These are phyloP conservation scores for Drechslerella dactyloides DNA, from an alignment of 2,329 filamentous ascomycete genomes.

Conservation along the genomic window DNA sequence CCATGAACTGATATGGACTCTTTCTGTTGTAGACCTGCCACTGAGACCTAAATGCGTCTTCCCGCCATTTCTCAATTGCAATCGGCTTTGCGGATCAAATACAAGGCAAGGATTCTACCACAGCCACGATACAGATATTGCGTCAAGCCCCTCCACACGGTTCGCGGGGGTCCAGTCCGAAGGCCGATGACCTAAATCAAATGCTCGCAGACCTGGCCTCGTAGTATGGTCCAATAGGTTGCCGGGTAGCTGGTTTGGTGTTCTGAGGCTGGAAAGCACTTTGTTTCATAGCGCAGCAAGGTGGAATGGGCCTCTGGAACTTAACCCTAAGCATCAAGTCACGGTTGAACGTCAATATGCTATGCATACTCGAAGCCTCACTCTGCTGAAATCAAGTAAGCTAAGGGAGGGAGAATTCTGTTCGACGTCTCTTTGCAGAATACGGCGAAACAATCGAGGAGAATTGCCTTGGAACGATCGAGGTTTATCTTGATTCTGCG, in stretches of 20 bases:
- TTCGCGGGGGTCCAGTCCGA: conserved; percentile 49
- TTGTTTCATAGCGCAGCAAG: conserved; percentile 36
- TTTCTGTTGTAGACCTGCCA: conserved; percentile 28
- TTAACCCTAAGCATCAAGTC: conserved; percentile 51
- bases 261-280: conserved; percentile 44
- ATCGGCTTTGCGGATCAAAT: conserved; percentile 37
- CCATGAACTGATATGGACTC: conserved; percentile 45
- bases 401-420: conserved; percentile 31
- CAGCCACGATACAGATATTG: conserved; percentile 25
- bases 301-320: conserved; percentile 48
- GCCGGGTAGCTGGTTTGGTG: conserved; percentile 28
- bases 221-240: conserved; percentile 42
- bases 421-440: conserved; percentile 21
- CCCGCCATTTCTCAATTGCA: conserved; percentile 14
- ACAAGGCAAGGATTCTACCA: conserved; percentile 35
- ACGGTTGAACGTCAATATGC: conserved; percentile 28
- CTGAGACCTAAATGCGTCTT: conserved; percentile 33
- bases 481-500: conserved; percentile 36
- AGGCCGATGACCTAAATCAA: conserved; percentile 17
- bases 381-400: conserved; percentile 20
- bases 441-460: conserved; percentile 16
- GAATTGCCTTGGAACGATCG: conserved; percentile 37
- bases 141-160: conserved; percentile 37
- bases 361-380: conserved; percentile 33
- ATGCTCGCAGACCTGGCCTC: conserved; percentile 43